Conservation (phyloP, 768 basidiomycete genomes). For the Lentinus tigrinus region DNA sequence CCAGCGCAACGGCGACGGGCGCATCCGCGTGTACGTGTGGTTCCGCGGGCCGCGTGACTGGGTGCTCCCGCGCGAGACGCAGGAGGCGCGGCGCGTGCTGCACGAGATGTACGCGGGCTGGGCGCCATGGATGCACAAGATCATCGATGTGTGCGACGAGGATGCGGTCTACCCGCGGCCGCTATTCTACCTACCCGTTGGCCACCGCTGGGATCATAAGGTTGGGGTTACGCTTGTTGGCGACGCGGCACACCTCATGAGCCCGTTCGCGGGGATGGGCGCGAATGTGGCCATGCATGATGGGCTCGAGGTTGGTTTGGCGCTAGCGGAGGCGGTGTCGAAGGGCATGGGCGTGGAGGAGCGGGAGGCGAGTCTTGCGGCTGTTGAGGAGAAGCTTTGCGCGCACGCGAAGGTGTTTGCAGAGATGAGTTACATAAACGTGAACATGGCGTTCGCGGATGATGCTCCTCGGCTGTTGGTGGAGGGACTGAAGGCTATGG, state of each 20-base stretch:
- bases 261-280: constrained; percentile 36
- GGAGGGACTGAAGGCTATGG: too few relatives aligned
- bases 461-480: too few relatives aligned
- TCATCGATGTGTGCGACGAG: constrained; percentile 4
- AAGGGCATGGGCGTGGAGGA: background rate
- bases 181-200: constrained; percentile 11
- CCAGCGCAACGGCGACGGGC: constrained; percentile 34
- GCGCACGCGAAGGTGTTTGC: background rate
- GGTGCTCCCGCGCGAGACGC: constrained; percentile 3
- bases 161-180: constrained; percentile 11
- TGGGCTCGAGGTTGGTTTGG: constrained; percentile 15
- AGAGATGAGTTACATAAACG: constrained; percentile 2
- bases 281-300: constrained; percentile 36
- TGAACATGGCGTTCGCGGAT: too few relatives aligned
- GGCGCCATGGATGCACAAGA: constrained; percentile 12
- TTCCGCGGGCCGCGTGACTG: background rate
- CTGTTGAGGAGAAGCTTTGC: background rate
- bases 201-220: constrained; percentile 11
- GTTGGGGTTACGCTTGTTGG: constrained; percentile 4
- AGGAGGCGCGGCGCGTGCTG: constrained; percentile 7
- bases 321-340: background rate
- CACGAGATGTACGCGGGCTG: constrained; percentile 1
- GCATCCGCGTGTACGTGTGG: constrained; percentile 10
- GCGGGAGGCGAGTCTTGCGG: constrained; percentile 3
- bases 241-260: constrained; percentile 39